Base-by-base conservation (phyloP, 129 eudicot species). In the Gnaphalium uliginosum region DNA sequence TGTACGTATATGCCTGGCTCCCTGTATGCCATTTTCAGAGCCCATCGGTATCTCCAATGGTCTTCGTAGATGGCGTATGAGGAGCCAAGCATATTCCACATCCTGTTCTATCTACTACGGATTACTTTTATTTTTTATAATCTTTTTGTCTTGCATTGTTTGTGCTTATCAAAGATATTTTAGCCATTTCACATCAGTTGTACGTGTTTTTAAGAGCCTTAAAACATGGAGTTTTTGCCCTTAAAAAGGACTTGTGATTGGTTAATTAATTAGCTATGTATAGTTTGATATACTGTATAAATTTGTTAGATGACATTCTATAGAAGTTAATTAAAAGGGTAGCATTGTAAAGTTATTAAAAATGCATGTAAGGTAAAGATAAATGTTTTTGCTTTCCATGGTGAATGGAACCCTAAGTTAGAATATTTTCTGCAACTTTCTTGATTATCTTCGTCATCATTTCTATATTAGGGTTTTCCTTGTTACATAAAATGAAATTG, bases 11-110 rank as follows among this genome's bases (percentile, higher is more conserved):
- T 93, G 98, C 98, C 76, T 93, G 96, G 95, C 98, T 93, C 98
- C 98, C 85, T 88, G 87, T 93, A 93, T 88, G 98, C 98, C 98
- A 93, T 93, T 64, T 85, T 79, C 87, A 78, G 85, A 90, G 90
- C 85, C 83, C 89, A 83, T 77, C 85, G 92, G 71, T 14, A 1
- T 33, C 19, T 69, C 82, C 85, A 7, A 63, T 83, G 95, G 82
- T 81, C 92, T 88, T 87, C 81, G 92, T 83, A 81, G 83, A 88
- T 93, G 98, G 98, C 98, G 87, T 93, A 93, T 87, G 87, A 88
- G 98, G 98, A 93, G 98, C 98, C 98, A 93, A 87, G 98, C 98
- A 93, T 89, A 89, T 77, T 69, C 35, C 70, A 21, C 79, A 80
- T 67, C 73, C 27, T 65, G 78, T 79, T 66, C 74, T 66, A 54